Evolutionary conservation across 345 rosid genomes (phyloP).

Genomic region (Carallia pectinifolia): DNA sequence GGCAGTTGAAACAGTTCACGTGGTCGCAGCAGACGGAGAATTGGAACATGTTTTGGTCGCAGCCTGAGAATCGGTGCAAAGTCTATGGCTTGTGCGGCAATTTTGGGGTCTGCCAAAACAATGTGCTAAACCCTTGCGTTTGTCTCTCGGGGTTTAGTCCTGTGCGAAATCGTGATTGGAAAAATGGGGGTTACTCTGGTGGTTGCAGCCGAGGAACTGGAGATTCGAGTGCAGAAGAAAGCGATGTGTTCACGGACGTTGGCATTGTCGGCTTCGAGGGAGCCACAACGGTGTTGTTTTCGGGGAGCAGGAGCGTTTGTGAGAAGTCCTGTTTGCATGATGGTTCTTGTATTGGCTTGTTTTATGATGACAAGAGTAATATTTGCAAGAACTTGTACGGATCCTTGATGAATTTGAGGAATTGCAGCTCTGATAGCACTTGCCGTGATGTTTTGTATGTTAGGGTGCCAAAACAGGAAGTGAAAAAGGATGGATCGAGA

Average conservation of each 20-base stretch:
- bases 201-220: conserved; percentile 45
- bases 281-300: conserved; percentile 24
- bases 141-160: conserved; percentile 51
- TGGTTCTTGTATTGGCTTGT: conserved; percentile 69
- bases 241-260: conserved; percentile 40
- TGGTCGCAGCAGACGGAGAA: conserved; percentile 42
- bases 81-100: conserved; percentile 50
- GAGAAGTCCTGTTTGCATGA: conserved; percentile 50
- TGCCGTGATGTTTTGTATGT: conserved; percentile 40
- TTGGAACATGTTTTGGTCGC: conserved; percentile 59
- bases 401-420: conserved; percentile 53
- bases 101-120: conserved; percentile 36
- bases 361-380: conserved; percentile 40
- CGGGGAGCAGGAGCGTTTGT: conserved; percentile 45
- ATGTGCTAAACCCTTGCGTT: conserved; percentile 32
- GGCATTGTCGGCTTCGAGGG: conserved; percentile 49
- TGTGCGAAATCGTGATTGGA: conserved; percentile 38
- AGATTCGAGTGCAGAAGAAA: conserved; percentile 28
- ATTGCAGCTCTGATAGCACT: conserved; percentile 36
- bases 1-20: conserved; percentile 46
- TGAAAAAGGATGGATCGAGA: conserved; percentile 37
- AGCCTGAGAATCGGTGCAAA: conserved; percentile 42
- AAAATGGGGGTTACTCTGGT: conserved; percentile 40
- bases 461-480: conserved; percentile 44
- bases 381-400: conserved; percentile 55